phyloP scores from a whole-genome alignment of 768 basidiomycete genomes.

The Psilocybe subaeruginosa region DNA sequence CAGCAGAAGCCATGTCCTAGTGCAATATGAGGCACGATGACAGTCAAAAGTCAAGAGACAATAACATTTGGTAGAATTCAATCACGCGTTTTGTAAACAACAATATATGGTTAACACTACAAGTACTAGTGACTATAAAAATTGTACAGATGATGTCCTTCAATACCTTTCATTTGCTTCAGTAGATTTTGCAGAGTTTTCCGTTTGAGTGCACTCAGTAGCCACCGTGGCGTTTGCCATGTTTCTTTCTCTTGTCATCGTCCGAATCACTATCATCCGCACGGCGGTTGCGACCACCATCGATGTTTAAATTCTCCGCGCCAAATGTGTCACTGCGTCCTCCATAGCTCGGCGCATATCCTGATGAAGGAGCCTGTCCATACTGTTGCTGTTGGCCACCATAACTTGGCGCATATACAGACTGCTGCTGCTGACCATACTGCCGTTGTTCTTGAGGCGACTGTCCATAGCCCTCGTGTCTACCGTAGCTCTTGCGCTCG shows the following conservation, averaged over 20 bases:
- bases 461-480: conserved; percentile 1
- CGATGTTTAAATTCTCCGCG: conserved; percentile 49
- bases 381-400: conserved; percentile 1
- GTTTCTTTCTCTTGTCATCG: conserved; percentile 26
- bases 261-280: conserved; percentile 35
- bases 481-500: background rate
- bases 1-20: conserved; percentile 26
- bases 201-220: background rate
- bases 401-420: background rate
- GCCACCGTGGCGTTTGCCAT: conserved; percentile 6
- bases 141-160: background rate
- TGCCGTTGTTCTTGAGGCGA: background rate
- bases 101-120: background rate
- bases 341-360: conserved; percentile 32
- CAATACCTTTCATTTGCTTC: background rate
- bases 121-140: background rate
- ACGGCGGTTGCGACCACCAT: conserved; percentile 9
- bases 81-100: background rate
- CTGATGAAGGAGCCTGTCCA: conserved; percentile 15
- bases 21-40: background rate
- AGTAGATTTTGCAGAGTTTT: no score
- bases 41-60: conserved; percentile 12
- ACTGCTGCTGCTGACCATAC: background rate
- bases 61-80: background rate
- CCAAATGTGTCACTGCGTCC: conserved; percentile 51